These are phyloP conservation scores for Gloeostereum incarnatum DNA, from an alignment of 768 basidiomycete species.

Conservation along the genomic window DNA sequence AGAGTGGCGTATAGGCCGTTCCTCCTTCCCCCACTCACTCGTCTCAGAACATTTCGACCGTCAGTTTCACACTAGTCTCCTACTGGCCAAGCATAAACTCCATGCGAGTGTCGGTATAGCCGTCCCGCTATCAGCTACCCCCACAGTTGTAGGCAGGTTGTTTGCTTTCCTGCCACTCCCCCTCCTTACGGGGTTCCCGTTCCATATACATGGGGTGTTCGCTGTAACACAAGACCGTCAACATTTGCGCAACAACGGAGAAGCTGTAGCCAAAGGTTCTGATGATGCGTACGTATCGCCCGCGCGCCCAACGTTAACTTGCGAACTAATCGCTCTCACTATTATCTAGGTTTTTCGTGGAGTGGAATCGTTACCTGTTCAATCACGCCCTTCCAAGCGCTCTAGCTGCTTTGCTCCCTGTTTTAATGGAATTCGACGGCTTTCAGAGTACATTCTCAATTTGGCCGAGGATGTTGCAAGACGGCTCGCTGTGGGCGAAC, in stretches of 20 bases:
- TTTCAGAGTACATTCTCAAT: constrained; percentile 22
- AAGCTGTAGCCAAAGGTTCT: constrained; percentile 25
- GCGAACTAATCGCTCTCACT: background rate
- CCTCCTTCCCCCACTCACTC: constrained; percentile 13
- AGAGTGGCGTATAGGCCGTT: constrained; percentile 25
- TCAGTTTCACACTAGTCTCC: constrained; percentile 13
- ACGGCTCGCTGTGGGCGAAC: constrained; percentile 26
- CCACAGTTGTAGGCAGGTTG: constrained; percentile 22
- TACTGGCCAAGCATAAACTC: constrained; percentile 30
- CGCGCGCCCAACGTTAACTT: too few relatives aligned
- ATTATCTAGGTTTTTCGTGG: constrained; percentile 27
- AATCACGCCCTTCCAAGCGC: constrained; percentile 30
- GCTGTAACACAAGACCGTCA: constrained; percentile 36
- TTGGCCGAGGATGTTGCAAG: constrained; percentile 32
- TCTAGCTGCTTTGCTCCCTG: constrained; percentile 26
- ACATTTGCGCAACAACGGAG: constrained; percentile 30
- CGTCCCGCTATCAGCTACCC: constrained; percentile 14
- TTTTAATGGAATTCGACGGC: constrained; percentile 14
- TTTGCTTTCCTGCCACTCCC: constrained; percentile 44
- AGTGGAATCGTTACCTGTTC: constrained; percentile 41
- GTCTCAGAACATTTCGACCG: constrained; percentile 17
- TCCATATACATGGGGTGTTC: constrained; percentile 37
- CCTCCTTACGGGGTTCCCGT: constrained; percentile 30
- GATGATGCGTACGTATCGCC: constrained; percentile 30
- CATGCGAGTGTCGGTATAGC: constrained; percentile 28